Percentiles rank a stretch among this genome's conserved stretches.
These are phyloP conservation scores for Amaranthus hypochondriacus DNA, from an alignment of 148 eudicot species.

Conservation along the genomic window DNA sequence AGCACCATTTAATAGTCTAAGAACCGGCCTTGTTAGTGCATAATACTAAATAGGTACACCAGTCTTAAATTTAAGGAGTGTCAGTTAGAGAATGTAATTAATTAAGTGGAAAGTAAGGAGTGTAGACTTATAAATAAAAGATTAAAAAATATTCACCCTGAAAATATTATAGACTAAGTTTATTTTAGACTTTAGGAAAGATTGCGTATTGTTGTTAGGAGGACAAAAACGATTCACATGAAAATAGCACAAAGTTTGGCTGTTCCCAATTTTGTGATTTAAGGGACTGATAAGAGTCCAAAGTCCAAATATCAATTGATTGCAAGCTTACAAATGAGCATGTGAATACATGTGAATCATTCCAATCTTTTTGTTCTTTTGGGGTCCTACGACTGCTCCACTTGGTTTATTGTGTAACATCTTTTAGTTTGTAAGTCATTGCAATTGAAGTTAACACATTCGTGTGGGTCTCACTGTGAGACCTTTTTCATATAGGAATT, in stretches of 20 bases:
- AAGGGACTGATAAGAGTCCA: conserved; percentile 2
- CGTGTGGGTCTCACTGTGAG: no score
- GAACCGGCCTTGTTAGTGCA: no score
- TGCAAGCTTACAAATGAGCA: conserved; percentile 11
- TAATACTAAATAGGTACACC: no score
- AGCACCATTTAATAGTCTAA: no score
- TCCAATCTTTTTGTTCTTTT: neutral
- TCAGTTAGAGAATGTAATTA: no score
- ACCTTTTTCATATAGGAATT: no score
- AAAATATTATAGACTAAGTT: no score
- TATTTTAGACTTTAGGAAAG: no score
- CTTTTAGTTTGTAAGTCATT: neutral
- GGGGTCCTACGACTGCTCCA: neutral
- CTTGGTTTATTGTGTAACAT: neutral
- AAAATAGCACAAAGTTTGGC: conserved; percentile 1
- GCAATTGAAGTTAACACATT: neutral
- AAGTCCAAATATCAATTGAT: conserved; percentile 20
- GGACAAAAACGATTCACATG: conserved; percentile 29
- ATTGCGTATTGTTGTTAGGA: neutral
- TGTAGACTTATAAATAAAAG: no score
- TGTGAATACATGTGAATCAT: conserved; percentile 26
- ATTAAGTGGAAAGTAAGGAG: no score
- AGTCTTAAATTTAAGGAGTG: no score
- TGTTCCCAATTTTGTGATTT: conserved; percentile 11
- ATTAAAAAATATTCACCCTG: no score